These are phyloP conservation scores for Pseudocercospora cruenta DNA, from an alignment of 2,329 filamentous ascomycete genomes.

Conservation along the genomic window DNA sequence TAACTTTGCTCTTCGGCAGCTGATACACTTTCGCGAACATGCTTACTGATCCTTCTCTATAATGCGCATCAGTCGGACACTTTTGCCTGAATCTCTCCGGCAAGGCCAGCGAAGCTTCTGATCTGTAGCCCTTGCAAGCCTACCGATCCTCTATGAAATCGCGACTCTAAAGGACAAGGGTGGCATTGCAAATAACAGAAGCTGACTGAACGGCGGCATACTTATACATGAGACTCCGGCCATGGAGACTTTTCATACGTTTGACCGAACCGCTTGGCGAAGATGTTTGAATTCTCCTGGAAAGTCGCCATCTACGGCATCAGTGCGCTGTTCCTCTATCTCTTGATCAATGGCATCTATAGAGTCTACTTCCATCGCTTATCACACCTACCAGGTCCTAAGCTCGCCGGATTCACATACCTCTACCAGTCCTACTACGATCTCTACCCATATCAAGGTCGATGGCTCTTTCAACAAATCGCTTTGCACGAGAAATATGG, in stretches of 20 bases:
- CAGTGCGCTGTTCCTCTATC: neutral
- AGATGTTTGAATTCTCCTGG: neutral
- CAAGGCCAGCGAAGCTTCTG: no score
- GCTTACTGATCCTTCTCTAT: neutral
- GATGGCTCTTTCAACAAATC: constrained; percentile 4
- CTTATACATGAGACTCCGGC: neutral
- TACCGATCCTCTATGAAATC: no score
- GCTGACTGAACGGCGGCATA: neutral
- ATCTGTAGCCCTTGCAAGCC: no score
- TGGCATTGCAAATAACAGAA: no score
- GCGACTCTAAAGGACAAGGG: no score
- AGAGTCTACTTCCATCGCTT: constrained; percentile 39
- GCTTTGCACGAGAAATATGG: constrained; percentile 8
- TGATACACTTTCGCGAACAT: neutral
- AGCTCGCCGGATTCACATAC: constrained; percentile 38
- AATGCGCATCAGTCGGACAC: neutral
- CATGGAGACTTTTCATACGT: no score
- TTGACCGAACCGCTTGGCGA: neutral
- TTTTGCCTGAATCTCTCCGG: neutral
- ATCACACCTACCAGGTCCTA: constrained; percentile 40
- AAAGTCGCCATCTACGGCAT: neutral
- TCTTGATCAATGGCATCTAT: constrained; percentile 17
- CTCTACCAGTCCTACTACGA: constrained; percentile 17
- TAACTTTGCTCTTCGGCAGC: neutral
- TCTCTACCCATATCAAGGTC: constrained; percentile 4